phyloP scores from a whole-genome alignment of 768 basidiomycete genomes.

The Auriscalpium microsporum region DNA sequence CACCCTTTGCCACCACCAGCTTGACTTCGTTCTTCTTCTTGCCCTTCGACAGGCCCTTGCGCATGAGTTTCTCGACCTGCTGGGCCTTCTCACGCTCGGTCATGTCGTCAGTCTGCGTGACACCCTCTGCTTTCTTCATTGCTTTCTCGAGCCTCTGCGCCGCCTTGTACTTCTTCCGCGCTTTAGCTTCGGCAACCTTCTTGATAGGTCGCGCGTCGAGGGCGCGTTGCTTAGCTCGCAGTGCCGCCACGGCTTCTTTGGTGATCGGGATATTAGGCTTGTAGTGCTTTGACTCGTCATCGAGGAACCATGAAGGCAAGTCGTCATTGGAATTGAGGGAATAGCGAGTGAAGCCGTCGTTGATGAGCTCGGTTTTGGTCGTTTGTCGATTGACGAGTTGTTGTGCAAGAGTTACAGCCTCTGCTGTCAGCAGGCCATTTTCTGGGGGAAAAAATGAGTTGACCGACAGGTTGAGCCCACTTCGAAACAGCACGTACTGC shows the following conservation, averaged over 20 bases:
- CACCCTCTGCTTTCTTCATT: constrained; percentile 92
- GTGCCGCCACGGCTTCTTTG: constrained; percentile 82
- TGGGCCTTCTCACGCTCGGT: constrained; percentile 93
- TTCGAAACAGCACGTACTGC: constrained; percentile 39
- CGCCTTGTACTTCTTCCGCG: constrained; percentile 90
- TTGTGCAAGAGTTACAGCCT: constrained; percentile 88
- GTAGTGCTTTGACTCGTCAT: constrained; percentile 91
- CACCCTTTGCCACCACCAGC: constrained; percentile 87
- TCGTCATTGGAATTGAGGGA: constrained; percentile 88
- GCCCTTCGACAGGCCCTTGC: constrained; percentile 61
- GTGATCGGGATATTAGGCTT: constrained; percentile 94
- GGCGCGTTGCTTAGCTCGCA: constrained; percentile 86
- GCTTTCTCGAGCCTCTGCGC: constrained; percentile 81
- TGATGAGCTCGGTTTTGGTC: constrained; percentile 82
- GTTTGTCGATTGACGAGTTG: constrained; percentile 84
- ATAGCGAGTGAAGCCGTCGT: constrained; percentile 93
- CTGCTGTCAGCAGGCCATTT: constrained; percentile 75
- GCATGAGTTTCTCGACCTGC: constrained; percentile 88
- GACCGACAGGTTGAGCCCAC: not conserved
- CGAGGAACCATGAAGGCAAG: constrained; percentile 93
- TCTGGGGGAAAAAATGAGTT: constrained; percentile 39
- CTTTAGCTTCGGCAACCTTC: constrained; percentile 98
- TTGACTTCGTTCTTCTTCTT: constrained; percentile 74
- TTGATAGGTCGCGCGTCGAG: constrained; percentile 97
- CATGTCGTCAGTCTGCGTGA: constrained; percentile 81